Base-by-base conservation (phyloP, 495 filamentous ascomycete genomes). In the Stereocaulon alpinum region DNA sequence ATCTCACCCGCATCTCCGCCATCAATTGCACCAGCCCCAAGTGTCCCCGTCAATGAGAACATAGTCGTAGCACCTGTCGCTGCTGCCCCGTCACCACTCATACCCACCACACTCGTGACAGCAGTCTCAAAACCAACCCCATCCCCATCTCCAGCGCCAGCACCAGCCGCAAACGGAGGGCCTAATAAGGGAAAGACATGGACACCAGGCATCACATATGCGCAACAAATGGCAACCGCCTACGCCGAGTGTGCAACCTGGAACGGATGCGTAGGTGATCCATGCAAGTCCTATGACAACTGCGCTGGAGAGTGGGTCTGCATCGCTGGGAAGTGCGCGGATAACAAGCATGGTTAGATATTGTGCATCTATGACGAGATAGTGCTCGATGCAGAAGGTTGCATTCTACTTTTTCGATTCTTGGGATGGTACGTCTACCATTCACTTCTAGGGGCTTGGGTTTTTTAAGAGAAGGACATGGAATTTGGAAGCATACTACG, bases 241-340 rank as follows among this genome's bases (percentile, higher is more conserved):
- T 50, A 50, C 47, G 47, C 47, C 2, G 27, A 24, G 22, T 50
- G 47, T 18, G 47, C 47, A n/a, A 29, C 44, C 44, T 47, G 56
- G 47, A 50, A 50, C 2, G 24, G 27, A 24, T 50, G 47, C 18
- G 9, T 60, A 3, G 58, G 48, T 24, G 48, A 55, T 22, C 17
- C 58, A 10, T 60, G 58, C 15, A 2, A 41, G 12, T 18, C 11
- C 0, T 55, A 55, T 5, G 18, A 41, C 22, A 4, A 41, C 22
- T 55, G 51, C 10, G 51, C 51, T 14, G 51, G 51, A n/a, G 37
- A 55, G 3, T 55, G 51, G 32, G 14, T 55, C 7, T 55, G 51
- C 32, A 20, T 55, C 5, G 51, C 51, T 24, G 22, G 22, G 4
- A 55, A 37, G 51, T 55, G 51, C 34, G 14, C 32, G 18, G 7